Evolutionary conservation across 345 rosid genomes (phyloP), one percentile per base, ranked within the genome.

Genomic region (Arabidopsis suecica): DNA sequence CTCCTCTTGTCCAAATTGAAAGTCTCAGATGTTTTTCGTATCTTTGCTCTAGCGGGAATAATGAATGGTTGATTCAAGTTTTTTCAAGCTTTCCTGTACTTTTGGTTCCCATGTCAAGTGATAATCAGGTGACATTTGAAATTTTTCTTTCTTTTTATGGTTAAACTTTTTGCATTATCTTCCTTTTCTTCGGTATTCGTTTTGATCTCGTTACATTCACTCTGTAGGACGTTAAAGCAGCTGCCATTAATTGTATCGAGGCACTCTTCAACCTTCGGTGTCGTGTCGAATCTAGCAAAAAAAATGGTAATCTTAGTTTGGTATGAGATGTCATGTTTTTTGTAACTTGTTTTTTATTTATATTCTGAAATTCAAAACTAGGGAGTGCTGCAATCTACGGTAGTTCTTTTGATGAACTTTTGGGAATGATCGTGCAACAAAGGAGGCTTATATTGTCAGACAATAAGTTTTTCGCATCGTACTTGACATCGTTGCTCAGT

Each of bases 211-310:
- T 47, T 36, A 59, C 45, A 68, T 69, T 68, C 18, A 67, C 56
- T 79, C 74, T 81, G 68, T 87, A 95, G 99, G 97, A 82, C 67
- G 38, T 84, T 33, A 89, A 86, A 73, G 47, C 67, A 65, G 88
- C 96, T 77, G 93, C 96, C 45, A 90, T 92, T 92, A 81, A 81
- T 61, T 95, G 97, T 82, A 68, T 90, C 64, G 97, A 92, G 81
- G 86, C 80, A 58, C 75, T 90, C 54, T 79, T 64, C 75, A 71
- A 82, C 34, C 67, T 91, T 60, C 83, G 88, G 65, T 71, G 83
- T 55, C 88, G 78, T 45, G 81, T 83, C 49, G 91, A 92, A 80
- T 85, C 89, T 74, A 84, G 91, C 86, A 90, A 90, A 85, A 95
- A 87, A 85, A 92, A 95, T 85, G 99, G 99, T 95, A 85, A 54